Base-by-base conservation (phyloP, 768 basidiomycete genomes). In the Naganishia randhawae region DNA sequence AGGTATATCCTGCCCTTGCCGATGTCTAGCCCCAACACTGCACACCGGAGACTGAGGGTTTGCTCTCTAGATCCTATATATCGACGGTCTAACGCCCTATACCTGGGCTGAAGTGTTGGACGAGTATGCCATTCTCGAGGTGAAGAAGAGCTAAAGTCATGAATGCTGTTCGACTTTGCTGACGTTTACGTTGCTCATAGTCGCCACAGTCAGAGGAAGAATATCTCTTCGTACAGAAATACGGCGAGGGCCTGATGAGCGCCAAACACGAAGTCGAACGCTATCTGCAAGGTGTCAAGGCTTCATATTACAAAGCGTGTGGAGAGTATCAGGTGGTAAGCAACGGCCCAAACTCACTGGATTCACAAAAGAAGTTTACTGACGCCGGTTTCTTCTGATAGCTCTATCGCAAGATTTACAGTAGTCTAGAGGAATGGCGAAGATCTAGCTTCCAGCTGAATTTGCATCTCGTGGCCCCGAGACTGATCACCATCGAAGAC, bases 141-240 rank as follows among this genome's bases (percentile, higher is more conserved):
- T 75, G 63, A 70, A 69, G 45, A 16, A 6, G 27, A 9, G 35
- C 32, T 6, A 2, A 3, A 22, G 41, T 41, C 31, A 16, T 22
- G 41, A 65, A 51, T 35, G n/a, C 27, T 32, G 31, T 31, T 31
- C 32, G 5, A 31, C 4, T 2, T 10, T 19, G 29, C 11, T 31
- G 29, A 29, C 32, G 7, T 19, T 62, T n/a, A 37, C 52, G 69
- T 39, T 61, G 31, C 16, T 62, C 9, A 19, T 25, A 76, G 72
- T 35, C 52, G 0, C 76, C 76, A 9, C 76, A 80, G 57, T 77
- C 76, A 10, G 77, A 76, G 11, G 77, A 78, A 48, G 78, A 80
- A 37, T 74, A 74, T n/a, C 71, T 73, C 10, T 80, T 80, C 53
- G 70, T 73, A 0, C 74, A 77, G 61, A 70, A 69, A 9, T 80